These are phyloP conservation scores for Blastobotrys indianensis DNA, from an alignment of 1,139 yeast species.

Conservation along the genomic window DNA sequence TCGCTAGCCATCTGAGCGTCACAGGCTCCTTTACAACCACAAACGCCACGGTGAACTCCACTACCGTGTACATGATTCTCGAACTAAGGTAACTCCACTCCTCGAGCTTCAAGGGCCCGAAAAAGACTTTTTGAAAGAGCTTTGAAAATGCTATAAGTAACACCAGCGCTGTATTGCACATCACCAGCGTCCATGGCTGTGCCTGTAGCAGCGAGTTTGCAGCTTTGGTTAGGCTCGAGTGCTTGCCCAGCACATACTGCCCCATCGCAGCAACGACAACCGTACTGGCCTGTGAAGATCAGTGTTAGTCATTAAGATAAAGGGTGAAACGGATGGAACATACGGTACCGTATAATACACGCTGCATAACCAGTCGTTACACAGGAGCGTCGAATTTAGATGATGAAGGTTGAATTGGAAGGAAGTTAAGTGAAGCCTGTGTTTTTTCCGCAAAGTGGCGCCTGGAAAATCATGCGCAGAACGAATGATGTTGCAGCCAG, in stretches of 20 bases:
- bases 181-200: conserved; percentile 9
- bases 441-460: no score
- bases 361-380: not conserved
- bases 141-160: conserved; percentile 6
- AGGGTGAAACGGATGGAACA: not conserved
- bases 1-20: conserved; percentile 35
- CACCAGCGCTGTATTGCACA: conserved; percentile 10
- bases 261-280: not conserved
- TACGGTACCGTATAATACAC: not conserved
- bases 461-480: no score
- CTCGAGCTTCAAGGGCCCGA: conserved; percentile 20
- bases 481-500: no score
- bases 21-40: conserved; percentile 22
- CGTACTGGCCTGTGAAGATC: not conserved
- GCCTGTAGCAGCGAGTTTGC: not conserved
- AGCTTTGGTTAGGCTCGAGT: conserved; percentile 3
- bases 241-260: not conserved
- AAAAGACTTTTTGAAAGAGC: conserved; percentile 16
- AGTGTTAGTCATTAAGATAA: not conserved
- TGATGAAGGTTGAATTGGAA: not conserved
- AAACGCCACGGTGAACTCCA: conserved; percentile 26
- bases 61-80: conserved; percentile 22
- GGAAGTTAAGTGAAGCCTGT: no score
- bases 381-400: not conserved
- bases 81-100: conserved; percentile 10